A percentile compares a stretch with the other conserved stretches of the same genome.
phyloP scores from a whole-genome alignment of 208 protist genomes.

The Angomonas ambiguus region DNA sequence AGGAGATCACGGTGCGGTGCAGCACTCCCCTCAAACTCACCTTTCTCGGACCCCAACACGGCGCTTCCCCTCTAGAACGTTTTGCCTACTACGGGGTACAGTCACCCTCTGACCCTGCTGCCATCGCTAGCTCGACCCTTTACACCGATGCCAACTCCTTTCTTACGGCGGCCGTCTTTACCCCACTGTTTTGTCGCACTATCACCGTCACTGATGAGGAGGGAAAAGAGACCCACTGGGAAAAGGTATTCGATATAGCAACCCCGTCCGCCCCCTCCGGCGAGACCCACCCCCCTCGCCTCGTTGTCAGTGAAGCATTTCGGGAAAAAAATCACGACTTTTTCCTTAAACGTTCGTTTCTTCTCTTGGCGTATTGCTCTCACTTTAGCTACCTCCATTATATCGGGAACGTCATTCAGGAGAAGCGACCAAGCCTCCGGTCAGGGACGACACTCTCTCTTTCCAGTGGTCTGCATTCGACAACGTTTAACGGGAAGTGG shows the following conservation, averaged over 20 bases:
- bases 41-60: not conserved
- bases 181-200: not conserved
- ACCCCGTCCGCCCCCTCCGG: too few relatives aligned
- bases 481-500: not conserved
- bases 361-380: not conserved
- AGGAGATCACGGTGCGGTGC: not conserved
- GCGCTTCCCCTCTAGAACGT: too few relatives aligned
- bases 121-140: too few relatives aligned
- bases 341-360: not conserved
- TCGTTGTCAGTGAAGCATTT: not conserved
- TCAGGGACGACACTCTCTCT: not conserved
- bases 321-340: not conserved
- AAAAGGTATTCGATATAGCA: not conserved
- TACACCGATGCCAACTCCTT: too few relatives aligned
- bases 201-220: not conserved
- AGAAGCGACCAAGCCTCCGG: not conserved
- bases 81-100: too few relatives aligned
- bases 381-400: not conserved
- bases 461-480: not conserved
- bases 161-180: too few relatives aligned
- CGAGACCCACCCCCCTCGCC: not conserved
- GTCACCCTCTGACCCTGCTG: too few relatives aligned
- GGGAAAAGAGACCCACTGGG: not conserved
- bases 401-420: not conserved
- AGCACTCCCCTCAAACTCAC: not conserved